Percentiles rank a stretch among this genome's conserved stretches.
phyloP scores from a whole-genome alignment of 148 eudicot genomes.

The Vaccinium vitisidaea region DNA sequence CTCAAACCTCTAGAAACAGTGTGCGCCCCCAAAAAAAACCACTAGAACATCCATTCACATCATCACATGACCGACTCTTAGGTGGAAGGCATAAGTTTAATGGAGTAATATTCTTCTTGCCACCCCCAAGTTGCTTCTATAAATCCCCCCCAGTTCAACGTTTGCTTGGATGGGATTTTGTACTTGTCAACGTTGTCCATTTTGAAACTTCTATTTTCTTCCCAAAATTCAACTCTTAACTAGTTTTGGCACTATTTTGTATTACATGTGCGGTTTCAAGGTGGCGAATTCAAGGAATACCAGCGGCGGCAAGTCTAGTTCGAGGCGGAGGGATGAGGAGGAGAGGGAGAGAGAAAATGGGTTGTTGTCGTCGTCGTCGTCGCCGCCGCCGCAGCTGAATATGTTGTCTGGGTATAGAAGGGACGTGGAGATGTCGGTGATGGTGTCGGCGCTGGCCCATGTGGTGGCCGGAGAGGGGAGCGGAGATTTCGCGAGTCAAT shows the following conservation, averaged over 20 bases:
- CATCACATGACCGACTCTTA: not conserved
- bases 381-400: slow-evolving; percentile 18
- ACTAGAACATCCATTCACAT: too few species aligned
- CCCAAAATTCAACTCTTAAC: not conserved
- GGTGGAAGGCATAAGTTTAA: not conserved
- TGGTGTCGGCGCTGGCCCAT: slow-evolving; percentile 73
- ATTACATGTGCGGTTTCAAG: slow-evolving; percentile 21
- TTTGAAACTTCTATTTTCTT: not conserved
- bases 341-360: slow-evolving; percentile 11
- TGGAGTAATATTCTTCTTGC: not conserved
- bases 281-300: slow-evolving; percentile 41
- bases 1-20: not conserved
- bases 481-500: not conserved
- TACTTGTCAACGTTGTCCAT: not conserved
- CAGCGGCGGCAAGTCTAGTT: not conserved
- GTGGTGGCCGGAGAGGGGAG: slow-evolving; percentile 47
- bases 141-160: not conserved
- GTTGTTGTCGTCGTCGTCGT: not conserved
- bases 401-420: slow-evolving; percentile 46
- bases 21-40: too few species aligned
- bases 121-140: not conserved
- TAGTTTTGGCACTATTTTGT: not conserved
- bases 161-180: not conserved
- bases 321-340: not conserved
- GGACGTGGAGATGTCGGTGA: slow-evolving; percentile 57